Conservation (phyloP, 2,329 filamentous ascomycete species). For the Rasamsonia emersonii region DNA sequence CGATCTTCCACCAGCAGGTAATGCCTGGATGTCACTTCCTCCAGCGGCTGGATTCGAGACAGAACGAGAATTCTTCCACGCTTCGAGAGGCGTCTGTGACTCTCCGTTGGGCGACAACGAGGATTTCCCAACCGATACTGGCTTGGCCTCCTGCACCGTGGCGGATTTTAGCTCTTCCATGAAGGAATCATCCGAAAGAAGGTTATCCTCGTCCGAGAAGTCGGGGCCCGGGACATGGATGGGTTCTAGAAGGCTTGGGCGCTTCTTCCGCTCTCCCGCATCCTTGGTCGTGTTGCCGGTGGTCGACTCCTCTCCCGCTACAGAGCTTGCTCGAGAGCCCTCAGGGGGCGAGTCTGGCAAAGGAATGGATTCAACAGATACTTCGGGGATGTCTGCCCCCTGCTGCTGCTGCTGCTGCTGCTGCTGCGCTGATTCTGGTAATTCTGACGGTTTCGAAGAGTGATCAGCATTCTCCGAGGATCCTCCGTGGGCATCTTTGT, state of each 20-base stretch:
- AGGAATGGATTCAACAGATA: no score
- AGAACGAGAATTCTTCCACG: conserved; percentile 29
- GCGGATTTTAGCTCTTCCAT: conserved; percentile 80
- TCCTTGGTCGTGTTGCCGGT: no score
- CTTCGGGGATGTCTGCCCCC: no score
- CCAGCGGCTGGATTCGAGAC: conserved; percentile 32
- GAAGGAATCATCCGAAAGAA: conserved; percentile 59
- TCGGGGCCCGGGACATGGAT: conserved; percentile 39
- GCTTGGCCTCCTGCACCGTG: conserved; percentile 73
- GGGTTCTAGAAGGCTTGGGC: conserved; percentile 39
- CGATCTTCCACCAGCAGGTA: conserved; percentile 26
- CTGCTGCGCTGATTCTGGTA: no score
- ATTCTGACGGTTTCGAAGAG: no score
- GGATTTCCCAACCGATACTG: conserved; percentile 71
- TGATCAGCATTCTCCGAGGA: no score
- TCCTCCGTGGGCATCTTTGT: no score
- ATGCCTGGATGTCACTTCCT: conserved; percentile 20
- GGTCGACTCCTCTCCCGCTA: background rate
- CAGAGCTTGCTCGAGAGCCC: background rate
- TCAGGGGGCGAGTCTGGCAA: background rate
- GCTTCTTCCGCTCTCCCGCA: conserved; percentile 23
- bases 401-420: no score
- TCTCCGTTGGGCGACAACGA: conserved; percentile 54
- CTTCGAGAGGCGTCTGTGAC: conserved; percentile 18
- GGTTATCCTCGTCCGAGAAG: conserved; percentile 34